Evolutionary conservation across 2,329 filamentous ascomycete genomes (phyloP).

Genomic region (Fusarium pseudonygamai): DNA sequence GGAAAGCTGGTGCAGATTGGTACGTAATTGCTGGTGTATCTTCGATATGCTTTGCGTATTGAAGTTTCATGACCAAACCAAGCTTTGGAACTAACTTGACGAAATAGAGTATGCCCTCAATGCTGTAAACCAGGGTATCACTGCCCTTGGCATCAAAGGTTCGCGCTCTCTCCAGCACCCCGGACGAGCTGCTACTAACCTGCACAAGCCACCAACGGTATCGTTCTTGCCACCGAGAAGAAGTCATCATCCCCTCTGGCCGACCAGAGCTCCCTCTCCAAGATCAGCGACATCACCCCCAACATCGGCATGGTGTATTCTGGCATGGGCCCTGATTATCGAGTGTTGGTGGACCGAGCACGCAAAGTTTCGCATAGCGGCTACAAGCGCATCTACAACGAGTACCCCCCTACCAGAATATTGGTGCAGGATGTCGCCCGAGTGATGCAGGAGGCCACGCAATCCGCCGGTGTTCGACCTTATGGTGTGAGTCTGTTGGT

Average conservation of each 20-base stretch:
- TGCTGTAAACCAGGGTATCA: constrained; percentile 98
- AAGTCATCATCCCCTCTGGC: constrained; percentile 98
- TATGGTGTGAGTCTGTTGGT: constrained; percentile 97
- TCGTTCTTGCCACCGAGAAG: constrained; percentile 99
- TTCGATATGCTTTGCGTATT: neutral
- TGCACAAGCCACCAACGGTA: constrained; percentile 88
- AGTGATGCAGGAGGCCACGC: constrained; percentile 98
- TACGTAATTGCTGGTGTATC: constrained; percentile 40
- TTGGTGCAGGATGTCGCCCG: constrained; percentile 97
- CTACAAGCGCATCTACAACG: constrained; percentile 99
- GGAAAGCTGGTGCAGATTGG: constrained; percentile 99
- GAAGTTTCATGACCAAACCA: neutral
- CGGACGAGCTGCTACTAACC: constrained; percentile 31
- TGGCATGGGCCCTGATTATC: constrained; percentile 98
- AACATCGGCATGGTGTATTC: constrained; percentile 99
- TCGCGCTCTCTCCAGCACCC: constrained; percentile 41
- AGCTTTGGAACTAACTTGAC: constrained; percentile 24
- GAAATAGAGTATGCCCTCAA: constrained; percentile 94
- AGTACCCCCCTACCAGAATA: constrained; percentile 99
- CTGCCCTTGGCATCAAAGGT: constrained; percentile 98
- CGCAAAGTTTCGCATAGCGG: constrained; percentile 97
- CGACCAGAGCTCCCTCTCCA: constrained; percentile 92
- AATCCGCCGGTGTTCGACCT: constrained; percentile 95
- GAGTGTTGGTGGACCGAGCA: constrained; percentile 95
- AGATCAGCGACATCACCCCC: constrained; percentile 97